Evolutionary conservation across 495 filamentous ascomycete species (phyloP).

Genomic region (Penicillium canescens): DNA sequence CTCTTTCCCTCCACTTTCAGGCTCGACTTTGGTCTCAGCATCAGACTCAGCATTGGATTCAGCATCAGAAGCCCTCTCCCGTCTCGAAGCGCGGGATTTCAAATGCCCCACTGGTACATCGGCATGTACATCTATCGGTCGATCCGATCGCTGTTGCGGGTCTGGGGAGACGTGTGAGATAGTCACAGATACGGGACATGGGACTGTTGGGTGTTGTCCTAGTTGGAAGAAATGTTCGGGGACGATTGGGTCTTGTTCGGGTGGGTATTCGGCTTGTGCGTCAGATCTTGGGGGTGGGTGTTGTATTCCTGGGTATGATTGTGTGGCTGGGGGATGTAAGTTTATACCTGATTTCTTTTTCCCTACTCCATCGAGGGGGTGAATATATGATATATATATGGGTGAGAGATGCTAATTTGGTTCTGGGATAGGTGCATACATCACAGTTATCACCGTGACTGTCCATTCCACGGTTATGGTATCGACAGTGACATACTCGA

Average conservation of each 20-base stretch:
- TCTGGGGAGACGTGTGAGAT: conserved; percentile 65
- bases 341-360: conserved; percentile 13
- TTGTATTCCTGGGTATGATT: conserved; percentile 79
- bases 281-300: conserved; percentile 77
- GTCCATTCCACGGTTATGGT: conserved; percentile 42
- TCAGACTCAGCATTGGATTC: conserved; percentile 18
- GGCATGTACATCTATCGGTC: conserved; percentile 66
- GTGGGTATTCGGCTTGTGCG: conserved; percentile 67
- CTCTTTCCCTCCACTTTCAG: conserved; percentile 36
- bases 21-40: too few relatives aligned
- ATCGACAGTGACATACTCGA: conserved; percentile 42
- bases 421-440: conserved; percentile 35
- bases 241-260: conserved; percentile 60
- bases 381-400: background rate
- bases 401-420: conserved; percentile 8
- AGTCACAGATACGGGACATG: conserved; percentile 71
- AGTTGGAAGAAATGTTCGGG: conserved; percentile 67
- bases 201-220: conserved; percentile 86
- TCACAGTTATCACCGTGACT: conserved; percentile 49
- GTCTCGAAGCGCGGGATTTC: conserved; percentile 52
- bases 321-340: conserved; percentile 80
- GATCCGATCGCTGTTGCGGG: conserved; percentile 76
- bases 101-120: conserved; percentile 71
- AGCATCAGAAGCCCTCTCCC: too few relatives aligned
- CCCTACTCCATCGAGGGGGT: background rate